Evolutionary conservation across 352 stramenopile genomes (phyloP).

Genomic region (Globisporangium polare): DNA sequence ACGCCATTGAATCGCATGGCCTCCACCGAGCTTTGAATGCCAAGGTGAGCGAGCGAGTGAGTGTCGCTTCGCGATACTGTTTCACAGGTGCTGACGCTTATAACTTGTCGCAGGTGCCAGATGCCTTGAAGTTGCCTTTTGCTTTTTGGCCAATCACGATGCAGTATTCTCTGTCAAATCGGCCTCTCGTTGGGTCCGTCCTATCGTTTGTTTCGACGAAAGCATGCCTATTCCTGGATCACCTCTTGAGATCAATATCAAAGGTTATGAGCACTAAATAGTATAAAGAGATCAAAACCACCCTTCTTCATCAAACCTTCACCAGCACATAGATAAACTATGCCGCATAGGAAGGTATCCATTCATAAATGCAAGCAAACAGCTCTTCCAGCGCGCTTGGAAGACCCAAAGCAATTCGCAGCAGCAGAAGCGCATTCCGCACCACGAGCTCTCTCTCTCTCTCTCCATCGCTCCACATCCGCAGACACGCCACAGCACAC

Average conservation of each 20-base stretch:
- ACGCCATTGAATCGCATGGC: too few relatives aligned
- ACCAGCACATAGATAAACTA: too few relatives aligned
- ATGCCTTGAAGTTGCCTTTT: conserved; percentile 9
- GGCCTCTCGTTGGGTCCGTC: too few relatives aligned
- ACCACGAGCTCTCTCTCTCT: background rate
- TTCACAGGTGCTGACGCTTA: background rate
- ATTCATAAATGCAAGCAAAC: too few relatives aligned
- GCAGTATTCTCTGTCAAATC: background rate
- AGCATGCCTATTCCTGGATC: background rate
- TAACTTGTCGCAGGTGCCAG: background rate
- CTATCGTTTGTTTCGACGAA: conserved; percentile 17
- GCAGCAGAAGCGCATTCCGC: background rate
- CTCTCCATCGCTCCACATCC: background rate
- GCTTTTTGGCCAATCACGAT: background rate
- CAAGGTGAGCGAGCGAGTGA: too few relatives aligned
- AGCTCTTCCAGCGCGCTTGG: background rate
- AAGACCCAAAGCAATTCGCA: conserved; percentile 1
- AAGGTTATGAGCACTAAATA: too few relatives aligned
- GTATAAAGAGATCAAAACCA: too few relatives aligned
- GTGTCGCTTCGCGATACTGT: too few relatives aligned
- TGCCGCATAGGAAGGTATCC: too few relatives aligned
- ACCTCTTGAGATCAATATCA: background rate
- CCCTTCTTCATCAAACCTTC: too few relatives aligned
- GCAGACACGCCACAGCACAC: background rate
- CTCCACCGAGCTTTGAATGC: too few relatives aligned